Conservation (phyloP, 805 yeast genomes). For the Monosporozyma servazzii region DNA sequence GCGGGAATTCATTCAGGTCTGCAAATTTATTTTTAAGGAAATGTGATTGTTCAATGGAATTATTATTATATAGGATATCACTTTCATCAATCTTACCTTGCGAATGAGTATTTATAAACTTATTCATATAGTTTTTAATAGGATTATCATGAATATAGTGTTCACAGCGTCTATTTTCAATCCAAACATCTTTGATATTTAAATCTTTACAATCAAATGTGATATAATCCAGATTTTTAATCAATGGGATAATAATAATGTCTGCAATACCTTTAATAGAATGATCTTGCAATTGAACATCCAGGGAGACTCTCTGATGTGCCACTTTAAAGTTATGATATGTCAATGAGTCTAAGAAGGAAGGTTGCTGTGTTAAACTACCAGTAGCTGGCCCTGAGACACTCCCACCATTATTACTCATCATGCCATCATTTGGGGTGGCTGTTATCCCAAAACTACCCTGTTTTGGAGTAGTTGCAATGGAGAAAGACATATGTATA, state of each 20-base stretch:
- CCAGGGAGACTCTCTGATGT: constrained; percentile 74
- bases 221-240: constrained; percentile 43
- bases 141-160: constrained; percentile 28
- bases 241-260: constrained; percentile 68
- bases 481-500: constrained; percentile 19
- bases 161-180: constrained; percentile 47
- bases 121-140: constrained; percentile 4
- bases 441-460: not conserved
- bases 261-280: constrained; percentile 68
- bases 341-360: constrained; percentile 6
- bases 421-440: not conserved
- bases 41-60: constrained; percentile 28
- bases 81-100: constrained; percentile 2
- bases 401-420: not conserved
- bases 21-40: constrained; percentile 26
- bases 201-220: constrained; percentile 76
- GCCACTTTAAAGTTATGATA: constrained; percentile 50
- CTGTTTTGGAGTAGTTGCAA: constrained; percentile 21
- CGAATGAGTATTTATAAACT: not conserved
- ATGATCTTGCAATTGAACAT: constrained; percentile 62
- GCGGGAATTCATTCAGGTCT: constrained; percentile 23
- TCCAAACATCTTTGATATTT: constrained; percentile 49
- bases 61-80: constrained; percentile 17
- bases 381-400: not conserved
- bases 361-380: constrained; percentile 8